Conservation (phyloP, 164 flowering plant species). For the Aristolochia contorta region DNA sequence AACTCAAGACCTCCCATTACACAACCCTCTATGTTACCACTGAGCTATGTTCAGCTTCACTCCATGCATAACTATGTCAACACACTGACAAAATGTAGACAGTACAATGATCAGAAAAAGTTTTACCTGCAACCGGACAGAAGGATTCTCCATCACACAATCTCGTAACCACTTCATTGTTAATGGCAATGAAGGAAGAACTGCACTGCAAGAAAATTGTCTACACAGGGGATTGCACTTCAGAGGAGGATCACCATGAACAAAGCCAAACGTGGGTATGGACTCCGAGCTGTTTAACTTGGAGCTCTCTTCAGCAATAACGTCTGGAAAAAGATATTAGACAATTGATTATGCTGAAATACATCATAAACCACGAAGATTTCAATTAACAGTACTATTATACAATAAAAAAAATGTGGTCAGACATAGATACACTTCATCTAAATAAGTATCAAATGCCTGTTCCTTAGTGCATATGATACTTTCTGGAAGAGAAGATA, state of each 20-base stretch:
- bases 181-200: constrained; percentile 64
- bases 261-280: constrained; percentile 37
- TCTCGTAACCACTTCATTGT: constrained; percentile 72
- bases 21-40: too few species aligned
- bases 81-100: too few species aligned
- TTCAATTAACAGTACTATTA: too few species aligned
- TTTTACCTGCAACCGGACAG: constrained; percentile 58
- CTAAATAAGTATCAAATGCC: too few species aligned
- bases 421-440: too few species aligned
- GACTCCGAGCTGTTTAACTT: constrained; percentile 13
- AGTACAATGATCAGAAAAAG: neutral
- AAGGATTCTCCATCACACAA: constrained; percentile 50
- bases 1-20: too few species aligned
- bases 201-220: constrained; percentile 35
- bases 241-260: constrained; percentile 27
- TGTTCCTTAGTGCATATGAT: too few species aligned
- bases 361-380: too few species aligned
- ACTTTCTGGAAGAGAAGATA: too few species aligned
- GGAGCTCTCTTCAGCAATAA: constrained; percentile 17
- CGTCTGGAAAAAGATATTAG: constrained; percentile 19
- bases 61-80: too few species aligned
- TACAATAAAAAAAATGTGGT: too few species aligned
- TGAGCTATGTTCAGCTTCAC: too few species aligned
- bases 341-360: neutral
- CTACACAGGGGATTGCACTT: constrained; percentile 26